Base-by-base conservation (phyloP, 805 yeast species). In the Yarrowia sp. region DNA sequence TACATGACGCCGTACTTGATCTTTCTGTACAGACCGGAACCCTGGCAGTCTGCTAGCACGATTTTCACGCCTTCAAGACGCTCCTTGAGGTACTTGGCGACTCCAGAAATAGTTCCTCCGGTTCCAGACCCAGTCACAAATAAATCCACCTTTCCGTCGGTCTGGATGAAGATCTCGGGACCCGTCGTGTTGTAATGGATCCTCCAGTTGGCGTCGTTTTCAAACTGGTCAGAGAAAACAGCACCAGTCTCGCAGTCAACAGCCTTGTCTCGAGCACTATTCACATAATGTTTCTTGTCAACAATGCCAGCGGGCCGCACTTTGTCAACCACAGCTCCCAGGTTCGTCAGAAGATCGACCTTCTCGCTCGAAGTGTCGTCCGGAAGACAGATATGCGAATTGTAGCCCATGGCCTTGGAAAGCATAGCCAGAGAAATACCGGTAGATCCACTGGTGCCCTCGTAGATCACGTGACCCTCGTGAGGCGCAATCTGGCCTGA, bases 31-130 rank as follows among this genome's bases (percentile, higher is more conserved):
- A 94, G 81, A 0, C 99, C 99, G 14, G 94, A 86, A 0, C 99
- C 99, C 69, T 90, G 97, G 0, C 98, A 98, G 73, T 93, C 99
- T 0, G 97, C 97, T 29, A 94, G 76, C 2, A 89, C 79, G 1
- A 87, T 81, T 46, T 74, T 77, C 0, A 87, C 69, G 0, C 70
- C 49, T 0, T 77, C 70, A 16, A 77, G 69, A 35, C 76, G 71
- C 61, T 78, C 82, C 69, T 85, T 90, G 68, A 93, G 78, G 73
- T 79, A 94, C 64, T 80, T 80, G 3, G 96, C 82, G 27, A 91
- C 91, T 62, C 99, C 99, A n/a, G 96, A 79, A 47, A 93, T 90
- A 1, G 99, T 94, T 63, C 99, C 99, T 58, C 94, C 99, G 0
- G 99, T 93, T 10, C 99, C 99, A 32, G 96, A 88, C 0, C 98